Evolutionary conservation across 192 early-diverging fungal genomes (phyloP).

Genomic region (Paraglomus brasilianum): DNA sequence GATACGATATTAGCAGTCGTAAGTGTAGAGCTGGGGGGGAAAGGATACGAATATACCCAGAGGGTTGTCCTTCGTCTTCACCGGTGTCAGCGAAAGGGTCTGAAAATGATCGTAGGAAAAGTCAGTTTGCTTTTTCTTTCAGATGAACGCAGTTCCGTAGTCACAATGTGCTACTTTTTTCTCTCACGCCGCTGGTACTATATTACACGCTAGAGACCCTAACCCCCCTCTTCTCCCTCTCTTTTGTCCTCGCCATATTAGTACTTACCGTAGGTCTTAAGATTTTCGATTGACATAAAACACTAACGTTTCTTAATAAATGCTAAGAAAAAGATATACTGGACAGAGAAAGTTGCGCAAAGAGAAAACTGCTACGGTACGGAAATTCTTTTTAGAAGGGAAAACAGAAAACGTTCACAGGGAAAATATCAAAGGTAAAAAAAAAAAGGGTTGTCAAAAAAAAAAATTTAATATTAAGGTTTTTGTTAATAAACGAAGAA

Average conservation of each 20-base stretch:
- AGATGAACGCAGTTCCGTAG: not conserved
- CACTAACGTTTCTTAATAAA: conserved; percentile 24
- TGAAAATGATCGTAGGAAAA: conserved; percentile 22
- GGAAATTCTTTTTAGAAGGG: not conserved
- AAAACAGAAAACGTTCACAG: not conserved
- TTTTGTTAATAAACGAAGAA: no score
- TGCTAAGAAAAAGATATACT: conserved; percentile 20
- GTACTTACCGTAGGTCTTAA: conserved; percentile 43
- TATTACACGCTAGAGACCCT: not conserved
- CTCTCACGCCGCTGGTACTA: not conserved
- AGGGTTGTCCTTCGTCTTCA: conserved; percentile 42
- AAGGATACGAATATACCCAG: conserved; percentile 49
- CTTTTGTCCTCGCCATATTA: not conserved
- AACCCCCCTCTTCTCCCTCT: not conserved
- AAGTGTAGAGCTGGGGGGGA: conserved; percentile 1
- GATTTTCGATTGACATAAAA: conserved; percentile 53
- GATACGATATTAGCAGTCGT: not conserved
- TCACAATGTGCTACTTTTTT: not conserved
- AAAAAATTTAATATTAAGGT: no score
- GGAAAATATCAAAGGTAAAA: no score
- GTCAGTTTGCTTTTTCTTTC: not conserved
- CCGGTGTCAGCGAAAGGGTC: conserved; percentile 53
- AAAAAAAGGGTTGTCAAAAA: no score
- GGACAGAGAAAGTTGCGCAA: not conserved
- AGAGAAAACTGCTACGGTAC: not conserved